phyloP scores from a whole-genome alignment of 305 asterid species.

The Withania somnifera region DNA sequence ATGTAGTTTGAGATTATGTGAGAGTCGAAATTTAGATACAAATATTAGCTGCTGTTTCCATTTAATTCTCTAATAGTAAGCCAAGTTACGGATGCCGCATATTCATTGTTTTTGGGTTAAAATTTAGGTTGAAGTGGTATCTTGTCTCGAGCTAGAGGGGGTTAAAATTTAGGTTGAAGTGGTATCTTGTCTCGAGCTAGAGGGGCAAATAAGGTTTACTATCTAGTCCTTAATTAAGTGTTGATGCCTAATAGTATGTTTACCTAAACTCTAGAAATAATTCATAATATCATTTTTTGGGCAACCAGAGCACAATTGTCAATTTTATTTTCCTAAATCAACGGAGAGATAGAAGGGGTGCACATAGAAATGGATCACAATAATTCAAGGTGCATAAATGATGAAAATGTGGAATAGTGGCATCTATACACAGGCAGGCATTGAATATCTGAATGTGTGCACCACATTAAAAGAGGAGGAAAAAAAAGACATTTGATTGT shows the following conservation, averaged over 20 bases:
- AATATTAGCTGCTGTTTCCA: too few species aligned
- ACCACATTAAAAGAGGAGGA: background rate
- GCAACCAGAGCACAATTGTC: background rate
- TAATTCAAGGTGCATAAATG: background rate
- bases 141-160: too few species aligned
- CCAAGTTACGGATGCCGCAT: too few species aligned
- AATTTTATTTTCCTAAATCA: background rate
- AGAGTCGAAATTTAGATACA: too few species aligned
- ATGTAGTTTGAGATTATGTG: too few species aligned
- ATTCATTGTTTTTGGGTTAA: too few species aligned
- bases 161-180: too few species aligned
- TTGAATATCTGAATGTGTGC: background rate
- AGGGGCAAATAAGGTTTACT: background rate
- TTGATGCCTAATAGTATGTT: background rate
- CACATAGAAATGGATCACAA: background rate
- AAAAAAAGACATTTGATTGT: background rate
- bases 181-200: background rate
- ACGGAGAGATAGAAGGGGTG: background rate
- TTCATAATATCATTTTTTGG: background rate
- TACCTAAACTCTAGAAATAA: background rate
- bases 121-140: too few species aligned
- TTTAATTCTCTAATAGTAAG: too few species aligned
- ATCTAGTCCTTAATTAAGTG: too few species aligned
- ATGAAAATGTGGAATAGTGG: background rate
- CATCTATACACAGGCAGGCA: background rate